Conservation (phyloP, 495 filamentous ascomycete genomes). For the Aspergillus olivimuriae region DNA sequence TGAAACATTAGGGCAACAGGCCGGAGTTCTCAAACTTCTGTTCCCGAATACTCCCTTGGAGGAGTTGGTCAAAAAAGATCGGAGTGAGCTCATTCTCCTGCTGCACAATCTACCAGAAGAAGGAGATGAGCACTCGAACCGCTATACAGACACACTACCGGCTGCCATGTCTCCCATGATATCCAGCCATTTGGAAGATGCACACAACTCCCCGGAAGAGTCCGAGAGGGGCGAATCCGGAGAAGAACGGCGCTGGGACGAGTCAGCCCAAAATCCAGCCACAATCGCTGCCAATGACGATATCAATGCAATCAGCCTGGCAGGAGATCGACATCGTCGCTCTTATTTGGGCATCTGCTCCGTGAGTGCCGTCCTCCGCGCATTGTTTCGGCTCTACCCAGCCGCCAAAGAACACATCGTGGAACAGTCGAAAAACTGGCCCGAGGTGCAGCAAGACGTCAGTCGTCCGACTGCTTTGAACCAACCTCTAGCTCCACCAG, state of each 20-base stretch:
- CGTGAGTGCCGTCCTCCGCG: conserved; percentile 3
- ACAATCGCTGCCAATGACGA: conserved; percentile 3
- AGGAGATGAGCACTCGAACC: no score
- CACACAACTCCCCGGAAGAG: background rate
- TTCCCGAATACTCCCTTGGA: conserved; percentile 3
- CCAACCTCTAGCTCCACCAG: background rate
- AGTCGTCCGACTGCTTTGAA: background rate
- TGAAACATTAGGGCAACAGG: conserved; percentile 4
- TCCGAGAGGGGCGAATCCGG: conserved; percentile 5
- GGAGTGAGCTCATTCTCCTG: conserved; percentile 2
- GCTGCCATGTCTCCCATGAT: background rate
- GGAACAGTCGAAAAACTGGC: conserved; percentile 4
- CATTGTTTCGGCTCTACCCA: conserved; percentile 3
- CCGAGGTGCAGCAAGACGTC: conserved; percentile 1
- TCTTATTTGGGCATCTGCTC: conserved; percentile 8
- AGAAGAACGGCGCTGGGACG: conserved; percentile 6
- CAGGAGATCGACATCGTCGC: conserved; percentile 6
- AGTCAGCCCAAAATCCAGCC: conserved; percentile 3
- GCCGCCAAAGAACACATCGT: conserved; percentile 4
- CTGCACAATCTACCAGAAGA: conserved; percentile 1
- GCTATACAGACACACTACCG: background rate
- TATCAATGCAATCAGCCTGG: conserved; percentile 6
- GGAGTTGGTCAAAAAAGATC: conserved; percentile 3
- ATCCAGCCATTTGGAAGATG: background rate
- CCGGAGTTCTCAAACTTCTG: conserved; percentile 2